Evolutionary conservation across 768 basidiomycete genomes (phyloP).

Genomic region (Russula sp.): DNA sequence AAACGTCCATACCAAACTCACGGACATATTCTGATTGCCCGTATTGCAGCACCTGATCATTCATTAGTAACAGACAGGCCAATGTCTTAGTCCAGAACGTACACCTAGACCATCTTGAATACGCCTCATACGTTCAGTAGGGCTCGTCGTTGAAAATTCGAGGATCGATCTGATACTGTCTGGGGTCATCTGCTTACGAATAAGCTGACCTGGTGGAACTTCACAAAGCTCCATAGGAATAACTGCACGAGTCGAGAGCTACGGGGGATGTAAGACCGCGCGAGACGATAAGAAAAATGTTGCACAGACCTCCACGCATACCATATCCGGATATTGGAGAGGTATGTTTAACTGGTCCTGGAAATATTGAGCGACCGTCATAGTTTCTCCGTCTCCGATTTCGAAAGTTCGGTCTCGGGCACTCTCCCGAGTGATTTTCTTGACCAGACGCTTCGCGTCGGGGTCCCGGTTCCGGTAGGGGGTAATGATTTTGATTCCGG

Average conservation of each 20-base stretch:
- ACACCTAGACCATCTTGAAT: conserved; percentile 50
- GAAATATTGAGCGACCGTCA: conserved; percentile 60
- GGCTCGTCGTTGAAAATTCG: conserved; percentile 57
- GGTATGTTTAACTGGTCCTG: conserved; percentile 41
- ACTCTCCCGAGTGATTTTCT: conserved; percentile 47
- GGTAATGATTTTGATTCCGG: conserved; percentile 45
- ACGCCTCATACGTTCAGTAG: conserved; percentile 44
- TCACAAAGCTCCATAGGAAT: conserved; percentile 62
- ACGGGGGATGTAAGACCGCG: not conserved
- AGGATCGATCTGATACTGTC: conserved; percentile 56
- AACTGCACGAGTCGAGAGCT: conserved; percentile 55
- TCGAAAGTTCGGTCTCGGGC: conserved; percentile 49
- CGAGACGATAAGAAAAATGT: not conserved
- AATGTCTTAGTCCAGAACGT: not conserved
- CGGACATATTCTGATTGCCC: conserved; percentile 44
- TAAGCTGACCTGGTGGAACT: conserved; percentile 60
- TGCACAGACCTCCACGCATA: conserved; percentile 59
- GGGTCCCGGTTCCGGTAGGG: conserved; percentile 20
- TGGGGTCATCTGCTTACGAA: conserved; percentile 60
- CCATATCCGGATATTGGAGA: conserved; percentile 51
- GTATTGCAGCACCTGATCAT: conserved; percentile 43
- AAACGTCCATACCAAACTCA: conserved; percentile 64
- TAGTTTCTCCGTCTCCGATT: conserved; percentile 44
- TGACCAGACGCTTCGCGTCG: conserved; percentile 45
- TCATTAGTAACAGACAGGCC: not conserved